phyloP scores from a whole-genome alignment of 1,139 yeast species.

The Protomyces arabidopsidicola region DNA sequence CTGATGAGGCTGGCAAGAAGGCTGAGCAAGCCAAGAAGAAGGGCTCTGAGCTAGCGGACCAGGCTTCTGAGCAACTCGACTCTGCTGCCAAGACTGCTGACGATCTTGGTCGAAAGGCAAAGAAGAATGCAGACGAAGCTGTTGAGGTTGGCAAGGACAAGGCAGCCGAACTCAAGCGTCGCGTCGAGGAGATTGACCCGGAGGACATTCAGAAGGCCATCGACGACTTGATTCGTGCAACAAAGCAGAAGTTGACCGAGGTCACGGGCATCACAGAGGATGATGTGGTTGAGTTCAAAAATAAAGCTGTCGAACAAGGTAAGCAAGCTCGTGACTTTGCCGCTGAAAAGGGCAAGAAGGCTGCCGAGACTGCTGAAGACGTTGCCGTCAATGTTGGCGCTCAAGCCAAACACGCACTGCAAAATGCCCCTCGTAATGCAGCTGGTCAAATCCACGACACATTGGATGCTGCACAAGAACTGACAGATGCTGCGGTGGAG shows the following conservation, averaged over 20 bases:
- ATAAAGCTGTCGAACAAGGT: constrained; percentile 7
- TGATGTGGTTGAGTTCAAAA: constrained; percentile 11
- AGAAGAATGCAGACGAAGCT: constrained; percentile 25
- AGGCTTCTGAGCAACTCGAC: not conserved
- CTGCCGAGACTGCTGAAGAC: constrained; percentile 2
- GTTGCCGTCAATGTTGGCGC: constrained; percentile 18
- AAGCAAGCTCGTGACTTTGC: constrained; percentile 1
- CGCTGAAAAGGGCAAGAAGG: constrained; percentile 9
- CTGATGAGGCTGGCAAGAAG: constrained; percentile 11
- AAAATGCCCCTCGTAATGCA: constrained; percentile 21
- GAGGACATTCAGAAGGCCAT: not conserved
- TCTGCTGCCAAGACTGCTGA: constrained; percentile 3
- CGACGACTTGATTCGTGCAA: not conserved
- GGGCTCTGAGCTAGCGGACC: not conserved
- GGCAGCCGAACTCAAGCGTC: constrained; percentile 3
- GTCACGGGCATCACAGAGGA: constrained; percentile 1
- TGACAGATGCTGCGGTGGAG: constrained; percentile 13
- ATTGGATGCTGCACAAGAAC: constrained; percentile 13
- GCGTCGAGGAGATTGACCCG: not conserved
- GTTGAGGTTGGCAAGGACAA: constrained; percentile 12
- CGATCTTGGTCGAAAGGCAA: constrained; percentile 7
- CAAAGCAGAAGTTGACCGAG: constrained; percentile 9
- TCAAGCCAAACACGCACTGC: constrained; percentile 20
- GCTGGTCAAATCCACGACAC: constrained; percentile 25
- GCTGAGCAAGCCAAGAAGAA: constrained; percentile 1